phyloP scores from a whole-genome alignment of 768 basidiomycete species.

The Lactarius pseudohatsudake region DNA sequence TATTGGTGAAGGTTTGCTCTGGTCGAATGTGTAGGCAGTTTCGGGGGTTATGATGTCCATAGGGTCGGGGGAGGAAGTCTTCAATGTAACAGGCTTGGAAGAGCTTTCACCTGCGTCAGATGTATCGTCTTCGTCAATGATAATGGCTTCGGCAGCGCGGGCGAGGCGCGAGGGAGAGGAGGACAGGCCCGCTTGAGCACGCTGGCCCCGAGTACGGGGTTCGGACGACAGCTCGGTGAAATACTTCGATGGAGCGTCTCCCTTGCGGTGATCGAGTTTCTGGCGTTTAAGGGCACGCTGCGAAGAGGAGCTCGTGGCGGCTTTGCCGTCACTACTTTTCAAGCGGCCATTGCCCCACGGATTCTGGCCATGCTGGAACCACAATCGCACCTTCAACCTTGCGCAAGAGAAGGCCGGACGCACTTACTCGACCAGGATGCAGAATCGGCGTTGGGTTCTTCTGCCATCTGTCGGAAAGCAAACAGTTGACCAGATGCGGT shows the following conservation, averaged over 20 bases:
- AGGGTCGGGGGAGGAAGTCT: constrained; percentile 18
- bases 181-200: background rate
- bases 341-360: constrained; percentile 11
- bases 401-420: background rate
- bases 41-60: constrained; percentile 10
- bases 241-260: background rate
- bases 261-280: constrained; percentile 1
- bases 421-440: constrained; percentile 17
- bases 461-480: constrained; percentile 12
- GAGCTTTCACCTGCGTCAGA: background rate
- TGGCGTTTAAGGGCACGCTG: constrained; percentile 8
- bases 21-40: constrained; percentile 11
- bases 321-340: background rate
- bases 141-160: background rate
- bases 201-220: background rate
- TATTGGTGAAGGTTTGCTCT: constrained; percentile 14
- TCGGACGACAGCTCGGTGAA: background rate
- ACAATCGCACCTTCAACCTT: constrained; percentile 9
- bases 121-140: constrained; percentile 17
- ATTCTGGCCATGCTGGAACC: background rate
- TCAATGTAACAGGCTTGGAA: background rate
- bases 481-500: background rate
- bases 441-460: background rate
- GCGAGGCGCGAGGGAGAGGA: background rate
- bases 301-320: background rate